Evolutionary conservation across 495 filamentous ascomycete species (phyloP), one percentile per base, ranked within the genome.

Genomic region (Penicillium bovifimosum): DNA sequence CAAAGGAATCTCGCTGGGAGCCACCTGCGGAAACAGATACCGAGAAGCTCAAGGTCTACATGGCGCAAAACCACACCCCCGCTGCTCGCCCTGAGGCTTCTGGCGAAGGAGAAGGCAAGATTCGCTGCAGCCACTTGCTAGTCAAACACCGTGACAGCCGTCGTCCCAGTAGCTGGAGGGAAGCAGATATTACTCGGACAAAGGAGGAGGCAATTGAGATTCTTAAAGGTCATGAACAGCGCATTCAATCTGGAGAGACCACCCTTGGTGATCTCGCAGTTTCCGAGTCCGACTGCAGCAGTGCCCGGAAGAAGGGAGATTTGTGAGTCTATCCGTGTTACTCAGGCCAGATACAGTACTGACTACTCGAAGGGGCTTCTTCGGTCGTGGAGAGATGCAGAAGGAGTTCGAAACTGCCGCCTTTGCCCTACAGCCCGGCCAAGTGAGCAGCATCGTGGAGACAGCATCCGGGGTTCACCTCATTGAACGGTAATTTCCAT

Each of bases 331-430:
- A 8, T 0, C 10, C n/a, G 1, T 28, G 11, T 5, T 2, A 26
- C n/a, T 8, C 4, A 24, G 17, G 29, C 20, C 8, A 14, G 3
- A 16, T 24, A 13, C 14, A 5, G 4, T 17, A 34, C 67, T 76
- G 55, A 73, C 50, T 16, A 33, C 54, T 41, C 52, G 5, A 42
- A 89, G 86, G 41, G 93, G 93, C 1, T 96, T 90, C 68, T 98
- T 98, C 63, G 90, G 89, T 18, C 82, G 73, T 50, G 87, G 89
- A 5, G 93, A 98, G 60, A 98, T 98, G 93, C 93, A 98, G 64
- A 96, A 92, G 76, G 93, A 97, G 71, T 98, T 98, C 58, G 93
- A 97, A 69, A 90, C 96, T 28, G 90, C 91, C 0, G 86, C 92
- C 4, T 97, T 97, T 73, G 83, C 83, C 11, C 72, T 98, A 29